A percentile compares a stretch with the other conserved stretches of the same genome.
phyloP scores from a whole-genome alignment of 208 protist genomes.

The Trypanosomatidae sp. region DNA sequence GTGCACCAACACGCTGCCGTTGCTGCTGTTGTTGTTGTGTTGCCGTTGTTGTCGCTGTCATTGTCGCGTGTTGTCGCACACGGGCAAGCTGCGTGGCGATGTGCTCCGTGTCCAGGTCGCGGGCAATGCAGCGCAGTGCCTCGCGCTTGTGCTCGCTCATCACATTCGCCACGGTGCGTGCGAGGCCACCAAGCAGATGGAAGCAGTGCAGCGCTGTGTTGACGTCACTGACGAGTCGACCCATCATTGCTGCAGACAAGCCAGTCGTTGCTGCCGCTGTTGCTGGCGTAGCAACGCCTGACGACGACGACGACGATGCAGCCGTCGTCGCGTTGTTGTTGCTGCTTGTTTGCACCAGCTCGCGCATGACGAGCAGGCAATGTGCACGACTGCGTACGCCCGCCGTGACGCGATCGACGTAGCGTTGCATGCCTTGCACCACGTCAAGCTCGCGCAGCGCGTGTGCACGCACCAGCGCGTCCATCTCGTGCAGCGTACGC shows the following conservation, averaged over 20 bases:
- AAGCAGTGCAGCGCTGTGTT: constrained; percentile 48
- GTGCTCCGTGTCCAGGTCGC: constrained; percentile 36
- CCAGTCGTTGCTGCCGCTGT: too few relatives aligned
- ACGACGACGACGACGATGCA: too few relatives aligned
- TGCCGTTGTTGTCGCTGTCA: too few relatives aligned
- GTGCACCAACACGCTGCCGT: too few relatives aligned
- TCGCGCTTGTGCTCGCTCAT: constrained; percentile 70
- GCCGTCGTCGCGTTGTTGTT: not conserved
- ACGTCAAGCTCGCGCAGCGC: constrained; percentile 32
- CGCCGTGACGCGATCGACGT: constrained; percentile 25
- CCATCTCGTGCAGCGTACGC: constrained; percentile 44
- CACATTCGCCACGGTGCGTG: constrained; percentile 26
- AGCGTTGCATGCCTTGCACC: constrained; percentile 31
- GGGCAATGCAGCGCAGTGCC: constrained; percentile 41
- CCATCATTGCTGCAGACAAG: too few relatives aligned
- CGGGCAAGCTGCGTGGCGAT: constrained; percentile 20
- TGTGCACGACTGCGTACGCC: constrained; percentile 29
- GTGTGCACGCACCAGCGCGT: constrained; percentile 30
- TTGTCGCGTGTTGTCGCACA: too few relatives aligned
- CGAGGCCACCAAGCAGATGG: constrained; percentile 31
- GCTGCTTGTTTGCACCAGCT: constrained; percentile 4
- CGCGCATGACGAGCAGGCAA: constrained; percentile 28
- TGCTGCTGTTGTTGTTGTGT: too few relatives aligned
- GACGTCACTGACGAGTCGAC: constrained; percentile 13
- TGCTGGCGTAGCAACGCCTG: too few relatives aligned